Conservation (phyloP, 1,284 basidiomycete species). For the Vanrija humicola region DNA sequence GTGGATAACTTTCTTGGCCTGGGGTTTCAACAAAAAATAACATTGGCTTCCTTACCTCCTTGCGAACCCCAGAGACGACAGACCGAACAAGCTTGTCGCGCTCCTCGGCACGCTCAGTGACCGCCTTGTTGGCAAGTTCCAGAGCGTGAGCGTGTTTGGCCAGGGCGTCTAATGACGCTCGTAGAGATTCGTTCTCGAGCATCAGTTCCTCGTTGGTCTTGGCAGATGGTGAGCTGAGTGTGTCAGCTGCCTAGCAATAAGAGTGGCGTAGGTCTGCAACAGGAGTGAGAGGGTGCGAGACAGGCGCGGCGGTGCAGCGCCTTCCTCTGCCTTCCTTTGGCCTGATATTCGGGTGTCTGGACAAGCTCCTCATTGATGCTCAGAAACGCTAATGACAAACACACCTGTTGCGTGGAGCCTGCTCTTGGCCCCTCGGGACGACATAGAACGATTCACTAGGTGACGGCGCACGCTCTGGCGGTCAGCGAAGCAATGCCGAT, state of each 20-base stretch:
- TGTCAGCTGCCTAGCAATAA: no score
- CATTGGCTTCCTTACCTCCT: conserved; percentile 31
- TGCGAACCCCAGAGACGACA: conserved; percentile 37
- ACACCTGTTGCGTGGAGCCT: no score
- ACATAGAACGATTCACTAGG: conserved; percentile 39
- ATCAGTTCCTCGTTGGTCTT: conserved; percentile 49
- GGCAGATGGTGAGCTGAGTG: conserved; percentile 7
- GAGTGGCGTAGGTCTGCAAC: no score
- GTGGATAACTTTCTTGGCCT: conserved; percentile 31
- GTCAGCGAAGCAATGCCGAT: not conserved
- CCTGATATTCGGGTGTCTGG: no score
- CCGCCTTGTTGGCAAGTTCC: conserved; percentile 29
- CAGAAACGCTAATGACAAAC: no score
- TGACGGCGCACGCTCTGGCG: conserved; percentile 10
- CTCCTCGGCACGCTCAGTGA: conserved; percentile 31
- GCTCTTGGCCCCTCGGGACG: conserved; percentile 13
- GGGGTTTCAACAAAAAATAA: not conserved
- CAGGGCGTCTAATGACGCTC: conserved; percentile 42
- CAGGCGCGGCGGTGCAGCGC: no score
- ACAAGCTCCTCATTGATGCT: not conserved
- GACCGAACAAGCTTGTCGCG: conserved; percentile 36
- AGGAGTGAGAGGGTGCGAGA: no score
- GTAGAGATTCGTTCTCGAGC: conserved; percentile 46
- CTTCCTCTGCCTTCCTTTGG: no score
- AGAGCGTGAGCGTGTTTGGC: conserved; percentile 38